A percentile compares a stretch with the other conserved stretches of the same genome.
Conservation (phyloP, 176 grass and related monocot species). For the Alloteropsis semialata region DNA sequence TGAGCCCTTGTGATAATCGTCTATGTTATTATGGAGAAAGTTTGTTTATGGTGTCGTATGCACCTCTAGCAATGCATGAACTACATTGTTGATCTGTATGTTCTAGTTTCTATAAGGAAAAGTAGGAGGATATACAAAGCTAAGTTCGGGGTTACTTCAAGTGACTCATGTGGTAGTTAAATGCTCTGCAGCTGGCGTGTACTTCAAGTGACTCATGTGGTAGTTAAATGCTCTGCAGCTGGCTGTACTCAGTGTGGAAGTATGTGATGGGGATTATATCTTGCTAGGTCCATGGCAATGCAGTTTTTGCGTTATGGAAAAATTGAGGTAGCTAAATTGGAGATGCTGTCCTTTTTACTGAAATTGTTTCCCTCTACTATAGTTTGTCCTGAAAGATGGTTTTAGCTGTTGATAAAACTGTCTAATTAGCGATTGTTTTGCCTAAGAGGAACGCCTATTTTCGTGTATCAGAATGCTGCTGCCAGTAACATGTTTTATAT, state of each 20-base stretch:
- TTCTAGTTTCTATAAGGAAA: constrained; percentile 3
- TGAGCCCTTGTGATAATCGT: background rate
- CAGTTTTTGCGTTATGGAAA: background rate
- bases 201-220: background rate
- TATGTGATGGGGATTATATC: background rate
- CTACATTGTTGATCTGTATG: background rate
- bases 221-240: background rate
- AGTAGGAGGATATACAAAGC: background rate
- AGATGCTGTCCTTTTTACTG: background rate
- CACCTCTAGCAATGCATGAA: background rate
- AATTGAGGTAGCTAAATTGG: background rate
- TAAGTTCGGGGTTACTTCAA: background rate
- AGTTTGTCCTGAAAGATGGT: background rate
- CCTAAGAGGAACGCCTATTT: background rate
- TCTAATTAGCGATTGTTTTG: background rate
- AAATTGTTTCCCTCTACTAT: background rate
- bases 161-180: background rate
- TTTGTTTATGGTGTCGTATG: constrained; percentile 1
- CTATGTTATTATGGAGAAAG: constrained; percentile 8
- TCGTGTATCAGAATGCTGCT: background rate
- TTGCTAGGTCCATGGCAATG: background rate
- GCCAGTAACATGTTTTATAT: background rate
- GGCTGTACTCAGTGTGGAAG: background rate
- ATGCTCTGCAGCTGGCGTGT: no score
- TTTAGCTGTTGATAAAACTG: background rate